Evolutionary conservation across 306 rosid genomes (phyloP), one percentile per base, ranked within the genome.

Genomic region (Casuarina glauca): DNA sequence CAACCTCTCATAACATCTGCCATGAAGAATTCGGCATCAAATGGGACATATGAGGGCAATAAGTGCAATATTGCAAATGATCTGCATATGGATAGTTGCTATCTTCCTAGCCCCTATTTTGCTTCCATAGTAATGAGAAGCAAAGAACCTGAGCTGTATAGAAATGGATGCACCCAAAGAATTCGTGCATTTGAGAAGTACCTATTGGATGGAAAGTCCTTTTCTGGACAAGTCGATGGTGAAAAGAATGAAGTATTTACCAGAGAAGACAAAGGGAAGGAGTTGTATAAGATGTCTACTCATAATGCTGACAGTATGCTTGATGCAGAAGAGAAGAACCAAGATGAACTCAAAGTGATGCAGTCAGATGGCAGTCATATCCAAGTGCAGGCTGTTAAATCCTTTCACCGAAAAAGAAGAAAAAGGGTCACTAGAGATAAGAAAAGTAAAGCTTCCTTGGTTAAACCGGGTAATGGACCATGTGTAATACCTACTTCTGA

Each of bases 161-260:
- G 87, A 78, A 92, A 92, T 72, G 96, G 97, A 8, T 90, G 97
- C 81, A 87, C 93, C 26, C 98, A 90, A 79, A 83, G 97, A 88
- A 85, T 92, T 78, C 94, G 89, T 76, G 97, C 99, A 17, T 87
- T 82, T 75, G 97, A 91, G 81, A 86, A 92, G 79, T 89, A 82
- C 61, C 84, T 81, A 70, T 73, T 83, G 74, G 87, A 84, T 85
- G 87, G 81, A 55, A 81, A 86, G 44, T 81, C 89, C 74, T 68
- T 77, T 77, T 79, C 92, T 57, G 86, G 82, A 86, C 73, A 85
- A 78, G 63, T 68, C 76, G 97, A 85, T 70, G 81, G 60, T 85
- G 82, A 54, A 72, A 85, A 70, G 53, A 84, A 76, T 78, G 89
- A 70, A 75, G 73, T 73, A 53, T 76, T 82, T 74, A 81, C 68